phyloP scores from a whole-genome alignment of 331 rosid species.

The Acacia pycnantha region DNA sequence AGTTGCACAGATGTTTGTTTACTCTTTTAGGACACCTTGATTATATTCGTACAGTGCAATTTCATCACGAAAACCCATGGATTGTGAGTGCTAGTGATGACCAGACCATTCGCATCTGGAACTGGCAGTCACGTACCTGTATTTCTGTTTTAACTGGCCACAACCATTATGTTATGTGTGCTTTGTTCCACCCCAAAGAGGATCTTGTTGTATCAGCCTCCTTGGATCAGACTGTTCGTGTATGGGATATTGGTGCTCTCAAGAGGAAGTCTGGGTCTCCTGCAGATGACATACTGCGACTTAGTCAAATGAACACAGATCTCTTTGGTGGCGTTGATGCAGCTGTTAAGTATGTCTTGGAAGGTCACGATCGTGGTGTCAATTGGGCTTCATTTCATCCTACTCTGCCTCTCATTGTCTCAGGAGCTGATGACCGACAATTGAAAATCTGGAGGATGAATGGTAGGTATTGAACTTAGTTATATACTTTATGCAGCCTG shows the following conservation, averaged over 20 bases:
- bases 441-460: slow-evolving; percentile 97
- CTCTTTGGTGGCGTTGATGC: slow-evolving; percentile 95
- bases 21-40: slow-evolving; percentile 97
- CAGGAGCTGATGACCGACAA: slow-evolving; percentile 98
- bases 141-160: slow-evolving; percentile 96
- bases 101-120: slow-evolving; percentile 98
- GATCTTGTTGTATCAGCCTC: slow-evolving; percentile 97
- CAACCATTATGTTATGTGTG: slow-evolving; percentile 98
- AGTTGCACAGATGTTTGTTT: slow-evolving; percentile 92
- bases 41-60: slow-evolving; percentile 93
- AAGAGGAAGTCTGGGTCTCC: slow-evolving; percentile 93
- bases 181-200: slow-evolving; percentile 91
- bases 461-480: slow-evolving; percentile 50
- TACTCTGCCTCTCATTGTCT: slow-evolving; percentile 86
- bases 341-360: slow-evolving; percentile 93
- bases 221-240: slow-evolving; percentile 96
- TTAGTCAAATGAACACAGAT: slow-evolving; percentile 95
- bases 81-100: slow-evolving; percentile 99
- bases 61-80: slow-evolving; percentile 97
- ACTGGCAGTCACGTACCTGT: slow-evolving; percentile 99
- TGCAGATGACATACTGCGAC: slow-evolving; percentile 82
- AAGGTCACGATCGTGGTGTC: slow-evolving; percentile 99
- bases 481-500: slow-evolving; percentile 11
- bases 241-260: slow-evolving; percentile 94
- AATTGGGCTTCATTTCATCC: slow-evolving; percentile 99